A percentile compares a stretch with the other conserved stretches of the same genome.
phyloP scores from a whole-genome alignment of 2,329 filamentous ascomycete species.

The Xylaria sp. region DNA sequence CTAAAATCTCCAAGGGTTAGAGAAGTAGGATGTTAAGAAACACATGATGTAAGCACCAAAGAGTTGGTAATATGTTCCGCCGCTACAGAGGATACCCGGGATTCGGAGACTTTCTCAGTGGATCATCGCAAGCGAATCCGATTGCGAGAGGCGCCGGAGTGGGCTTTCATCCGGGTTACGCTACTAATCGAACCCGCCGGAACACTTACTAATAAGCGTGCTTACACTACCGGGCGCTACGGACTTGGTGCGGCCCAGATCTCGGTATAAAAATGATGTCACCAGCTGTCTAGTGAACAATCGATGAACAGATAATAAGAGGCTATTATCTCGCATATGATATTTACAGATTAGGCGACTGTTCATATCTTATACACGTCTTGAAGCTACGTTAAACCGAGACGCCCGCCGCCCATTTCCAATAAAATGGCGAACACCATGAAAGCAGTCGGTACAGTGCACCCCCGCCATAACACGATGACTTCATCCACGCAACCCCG shows the following conservation, averaged over 20 bases:
- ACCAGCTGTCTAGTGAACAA: not conserved
- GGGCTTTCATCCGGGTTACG: not conserved
- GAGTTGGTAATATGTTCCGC: not conserved
- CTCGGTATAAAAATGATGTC: conserved; percentile 22
- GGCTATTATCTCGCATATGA: not conserved
- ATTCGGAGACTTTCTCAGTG: conserved; percentile 21
- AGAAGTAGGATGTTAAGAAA: too few relatives aligned
- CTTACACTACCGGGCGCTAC: not conserved
- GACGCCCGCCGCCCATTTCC: not conserved
- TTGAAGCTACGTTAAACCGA: not conserved
- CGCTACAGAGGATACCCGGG: conserved; percentile 2
- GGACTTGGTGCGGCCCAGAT: not conserved
- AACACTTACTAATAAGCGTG: conserved; percentile 18
- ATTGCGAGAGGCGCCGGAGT: not conserved
- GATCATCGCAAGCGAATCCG: conserved; percentile 16
- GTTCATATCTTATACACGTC: not conserved
- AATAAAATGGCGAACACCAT: conserved; percentile 47
- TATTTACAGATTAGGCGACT: not conserved
- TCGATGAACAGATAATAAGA: not conserved
- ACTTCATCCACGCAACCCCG: conserved; percentile 2
- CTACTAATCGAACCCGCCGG: not conserved
- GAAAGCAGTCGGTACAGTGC: conserved; percentile 50
- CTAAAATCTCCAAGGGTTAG: too few relatives aligned
- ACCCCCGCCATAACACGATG: conserved; percentile 11
- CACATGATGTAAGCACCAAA: too few relatives aligned